A percentile compares a stretch with the other conserved stretches of the same genome.
phyloP scores from a whole-genome alignment of 345 rosid genomes.

The Odontarrhena argentea region DNA sequence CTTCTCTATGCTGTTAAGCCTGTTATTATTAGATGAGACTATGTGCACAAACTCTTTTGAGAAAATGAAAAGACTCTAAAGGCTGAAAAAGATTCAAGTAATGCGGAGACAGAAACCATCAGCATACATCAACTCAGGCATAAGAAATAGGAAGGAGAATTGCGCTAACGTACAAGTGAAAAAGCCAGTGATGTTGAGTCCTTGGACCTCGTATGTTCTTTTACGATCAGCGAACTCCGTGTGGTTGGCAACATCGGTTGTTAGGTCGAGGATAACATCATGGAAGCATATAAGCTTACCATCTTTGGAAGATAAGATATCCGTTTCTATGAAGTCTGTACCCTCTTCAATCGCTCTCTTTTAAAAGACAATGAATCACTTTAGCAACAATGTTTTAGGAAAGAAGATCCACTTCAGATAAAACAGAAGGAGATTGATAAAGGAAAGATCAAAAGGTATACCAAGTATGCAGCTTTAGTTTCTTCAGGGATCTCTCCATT shows the following conservation, averaged over 20 bases:
- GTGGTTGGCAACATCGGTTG: slow-evolving; percentile 63
- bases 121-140: slow-evolving; percentile 1
- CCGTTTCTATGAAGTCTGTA: slow-evolving; percentile 91
- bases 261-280: slow-evolving; percentile 68
- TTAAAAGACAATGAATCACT: slow-evolving; percentile 11
- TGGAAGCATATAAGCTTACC: slow-evolving; percentile 82
- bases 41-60: not conserved
- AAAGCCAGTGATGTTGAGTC: slow-evolving; percentile 68
- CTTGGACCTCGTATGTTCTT: slow-evolving; percentile 83
- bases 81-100: not conserved
- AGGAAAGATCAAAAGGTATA: slow-evolving; percentile 27
- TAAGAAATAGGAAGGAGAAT: not conserved
- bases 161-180: slow-evolving; percentile 55
- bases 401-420: slow-evolving; percentile 3
- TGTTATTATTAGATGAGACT: not conserved
- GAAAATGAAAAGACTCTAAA: not conserved
- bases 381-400: not conserved
- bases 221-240: slow-evolving; percentile 79
- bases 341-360: slow-evolving; percentile 98
- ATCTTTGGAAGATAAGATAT: slow-evolving; percentile 82
- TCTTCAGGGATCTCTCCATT: slow-evolving; percentile 97
- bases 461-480: slow-evolving; percentile 88
- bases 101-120: slow-evolving; percentile 15
- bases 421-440: slow-evolving; percentile 2
- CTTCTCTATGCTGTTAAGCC: not conserved